Conservation (phyloP, 2,329 filamentous ascomycete species). For the Davidsoniella eucalypti region DNA sequence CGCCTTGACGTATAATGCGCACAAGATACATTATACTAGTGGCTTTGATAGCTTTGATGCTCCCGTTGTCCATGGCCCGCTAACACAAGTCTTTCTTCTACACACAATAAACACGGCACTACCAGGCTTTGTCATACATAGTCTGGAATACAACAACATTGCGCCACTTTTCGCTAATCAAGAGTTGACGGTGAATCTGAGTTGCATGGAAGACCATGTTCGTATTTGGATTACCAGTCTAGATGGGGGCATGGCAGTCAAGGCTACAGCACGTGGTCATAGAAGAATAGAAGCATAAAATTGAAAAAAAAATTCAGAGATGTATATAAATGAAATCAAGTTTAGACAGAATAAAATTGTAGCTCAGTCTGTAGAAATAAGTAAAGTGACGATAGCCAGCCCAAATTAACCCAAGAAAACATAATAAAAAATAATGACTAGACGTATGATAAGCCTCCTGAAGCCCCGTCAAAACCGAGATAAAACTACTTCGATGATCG, state of each 20-base stretch:
- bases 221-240: constrained; percentile 47
- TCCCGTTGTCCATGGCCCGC: constrained; percentile 72
- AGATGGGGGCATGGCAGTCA: constrained; percentile 46
- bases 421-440: not conserved
- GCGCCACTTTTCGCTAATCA: constrained; percentile 65
- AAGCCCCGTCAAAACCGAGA: not conserved
- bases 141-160: constrained; percentile 64
- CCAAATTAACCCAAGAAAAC: not conserved
- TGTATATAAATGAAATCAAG: too few relatives aligned
- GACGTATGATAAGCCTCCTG: not conserved
- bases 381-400: too few relatives aligned
- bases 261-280: constrained; percentile 26
- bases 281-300: too few relatives aligned
- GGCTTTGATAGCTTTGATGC: constrained; percentile 57
- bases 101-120: constrained; percentile 18
- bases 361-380: too few relatives aligned
- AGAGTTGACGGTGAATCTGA: constrained; percentile 49
- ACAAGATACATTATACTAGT: constrained; percentile 71
- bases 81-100: constrained; percentile 64
- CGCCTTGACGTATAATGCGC: constrained; percentile 81
- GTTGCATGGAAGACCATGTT: constrained; percentile 24
- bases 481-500: not conserved
- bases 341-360: too few relatives aligned
- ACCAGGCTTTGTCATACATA: constrained; percentile 25
- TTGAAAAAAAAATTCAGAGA: too few relatives aligned